These are phyloP conservation scores for Lunularia cruciata DNA, from an alignment of 225 moss, liverwort and hornwort species.

Conservation along the genomic window DNA sequence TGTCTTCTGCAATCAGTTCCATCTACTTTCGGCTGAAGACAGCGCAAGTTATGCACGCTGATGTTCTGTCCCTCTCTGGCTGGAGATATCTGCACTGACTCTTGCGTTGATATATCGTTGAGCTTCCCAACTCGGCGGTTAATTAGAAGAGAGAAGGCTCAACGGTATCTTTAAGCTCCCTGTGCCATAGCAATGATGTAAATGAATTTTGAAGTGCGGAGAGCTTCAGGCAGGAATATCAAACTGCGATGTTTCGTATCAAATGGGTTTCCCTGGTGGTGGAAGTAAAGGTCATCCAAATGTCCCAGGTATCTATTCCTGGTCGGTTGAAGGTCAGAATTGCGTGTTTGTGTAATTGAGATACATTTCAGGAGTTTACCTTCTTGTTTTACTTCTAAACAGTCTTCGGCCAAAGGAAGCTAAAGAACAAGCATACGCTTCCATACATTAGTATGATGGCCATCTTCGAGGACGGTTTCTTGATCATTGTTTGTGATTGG, in stretches of 20 bases:
- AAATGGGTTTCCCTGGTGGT: neutral
- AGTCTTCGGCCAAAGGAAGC: too few relatives aligned
- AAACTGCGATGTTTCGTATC: slow-evolving; percentile 8
- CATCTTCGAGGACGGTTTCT: too few relatives aligned
- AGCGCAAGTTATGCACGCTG: neutral
- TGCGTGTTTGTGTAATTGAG: too few relatives aligned
- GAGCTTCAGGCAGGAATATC: slow-evolving; percentile 8
- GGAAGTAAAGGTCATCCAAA: slow-evolving; percentile 10
- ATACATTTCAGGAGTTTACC: too few relatives aligned
- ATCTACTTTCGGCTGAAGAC: slow-evolving; percentile 13
- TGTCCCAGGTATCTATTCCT: neutral
- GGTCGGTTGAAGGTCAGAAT: too few relatives aligned
- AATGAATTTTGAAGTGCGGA: slow-evolving; percentile 19
- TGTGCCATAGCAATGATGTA: slow-evolving; percentile 17
- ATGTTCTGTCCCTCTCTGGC: slow-evolving; percentile 1
- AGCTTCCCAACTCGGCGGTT: neutral
- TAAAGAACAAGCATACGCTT: too few relatives aligned
- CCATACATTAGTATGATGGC: too few relatives aligned
- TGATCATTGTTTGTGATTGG: too few relatives aligned
- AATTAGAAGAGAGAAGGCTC: neutral
- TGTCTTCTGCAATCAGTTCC: slow-evolving; percentile 5
- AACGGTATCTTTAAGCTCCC: neutral
- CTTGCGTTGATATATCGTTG: neutral
- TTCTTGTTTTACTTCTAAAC: too few relatives aligned
- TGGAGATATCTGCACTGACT: neutral